Percentiles rank a stretch among this genome's conserved stretches.
Conservation (phyloP, 192 early-diverging fungal genomes). For the Spinellus fusiger region DNA sequence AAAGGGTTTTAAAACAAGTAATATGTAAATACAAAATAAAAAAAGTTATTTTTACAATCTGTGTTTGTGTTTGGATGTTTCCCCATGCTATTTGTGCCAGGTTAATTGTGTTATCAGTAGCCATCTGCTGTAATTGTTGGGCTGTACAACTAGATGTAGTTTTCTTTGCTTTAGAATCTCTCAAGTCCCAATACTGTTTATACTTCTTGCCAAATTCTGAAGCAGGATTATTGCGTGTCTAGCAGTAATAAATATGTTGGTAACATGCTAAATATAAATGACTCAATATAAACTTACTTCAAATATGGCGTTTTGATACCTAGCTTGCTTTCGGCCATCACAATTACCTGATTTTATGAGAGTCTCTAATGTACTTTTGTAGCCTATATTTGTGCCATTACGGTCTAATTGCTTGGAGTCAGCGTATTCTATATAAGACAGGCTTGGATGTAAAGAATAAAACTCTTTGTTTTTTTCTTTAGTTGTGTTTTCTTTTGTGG, state of each 20-base stretch:
- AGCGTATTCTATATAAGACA: slow-evolving; percentile 7
- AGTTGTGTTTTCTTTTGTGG: slow-evolving; percentile 1
- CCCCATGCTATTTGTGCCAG: slow-evolving; percentile 7
- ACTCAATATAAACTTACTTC: slow-evolving; percentile 13
- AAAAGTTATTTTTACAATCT: slow-evolving; percentile 13
- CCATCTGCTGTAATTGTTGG: slow-evolving; percentile 16
- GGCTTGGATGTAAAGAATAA: slow-evolving; percentile 10
- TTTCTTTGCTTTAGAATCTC: slow-evolving; percentile 16
- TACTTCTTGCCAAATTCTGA: slow-evolving; percentile 14
- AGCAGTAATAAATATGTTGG: slow-evolving; percentile 15
- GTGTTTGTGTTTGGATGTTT: slow-evolving; percentile 16
- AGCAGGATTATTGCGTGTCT: slow-evolving; percentile 12
- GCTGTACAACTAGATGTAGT: slow-evolving; percentile 5
- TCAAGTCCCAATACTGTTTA: slow-evolving; percentile 14
- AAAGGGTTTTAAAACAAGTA: slow-evolving; percentile 17
- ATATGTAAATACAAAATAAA: slow-evolving; percentile 10
- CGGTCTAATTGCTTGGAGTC: slow-evolving; percentile 9
- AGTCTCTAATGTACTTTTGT: slow-evolving; percentile 10
- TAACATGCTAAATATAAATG: slow-evolving; percentile 12
- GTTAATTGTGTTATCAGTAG: slow-evolving; percentile 9
- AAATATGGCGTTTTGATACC: slow-evolving; percentile 10
- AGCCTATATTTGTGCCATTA: slow-evolving; percentile 7
- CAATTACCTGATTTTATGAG: slow-evolving; percentile 7
- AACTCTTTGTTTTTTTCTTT: slow-evolving; percentile 5
- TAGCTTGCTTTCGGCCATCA: slow-evolving; percentile 14